These are phyloP conservation scores for Psidium friedrichsthalianum DNA, from an alignment of 345 rosid species.

Conservation along the genomic window DNA sequence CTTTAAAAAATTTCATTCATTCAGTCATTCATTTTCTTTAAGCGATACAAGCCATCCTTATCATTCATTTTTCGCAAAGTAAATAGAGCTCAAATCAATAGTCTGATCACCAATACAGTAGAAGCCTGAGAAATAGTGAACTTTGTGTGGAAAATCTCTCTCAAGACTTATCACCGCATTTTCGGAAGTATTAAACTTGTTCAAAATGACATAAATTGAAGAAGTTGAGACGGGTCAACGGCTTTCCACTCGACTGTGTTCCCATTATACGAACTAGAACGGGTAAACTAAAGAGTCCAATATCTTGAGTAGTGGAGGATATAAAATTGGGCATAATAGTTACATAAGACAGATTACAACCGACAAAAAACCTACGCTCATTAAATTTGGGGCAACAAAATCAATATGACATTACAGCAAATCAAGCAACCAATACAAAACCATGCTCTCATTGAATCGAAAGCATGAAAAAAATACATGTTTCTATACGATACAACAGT, in stretches of 20 bases:
- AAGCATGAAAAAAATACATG: background rate
- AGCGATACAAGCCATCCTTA: too few relatives aligned
- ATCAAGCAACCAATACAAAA: background rate
- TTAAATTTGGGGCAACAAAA: background rate
- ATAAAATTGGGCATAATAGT: background rate
- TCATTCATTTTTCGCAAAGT: too few relatives aligned
- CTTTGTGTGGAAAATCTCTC: background rate
- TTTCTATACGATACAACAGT: background rate
- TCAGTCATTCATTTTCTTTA: background rate
- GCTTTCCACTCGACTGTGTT: background rate
- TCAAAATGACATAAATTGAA: background rate
- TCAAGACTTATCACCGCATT: background rate
- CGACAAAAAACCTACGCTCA: background rate
- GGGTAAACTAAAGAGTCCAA: background rate
- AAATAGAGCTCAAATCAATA: too few relatives aligned
- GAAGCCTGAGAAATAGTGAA: background rate
- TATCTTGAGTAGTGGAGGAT: background rate
- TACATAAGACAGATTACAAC: background rate
- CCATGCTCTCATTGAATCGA: background rate
- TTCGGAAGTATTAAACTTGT: background rate
- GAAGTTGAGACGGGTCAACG: background rate
- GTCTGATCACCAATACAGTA: background rate
- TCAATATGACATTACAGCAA: background rate
- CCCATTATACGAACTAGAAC: background rate
- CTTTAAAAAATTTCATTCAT: too few relatives aligned